A percentile compares a stretch with the other conserved stretches of the same genome.
These are phyloP conservation scores for Salvia splendens DNA, from an alignment of 257 asterid species.

Conservation along the genomic window DNA sequence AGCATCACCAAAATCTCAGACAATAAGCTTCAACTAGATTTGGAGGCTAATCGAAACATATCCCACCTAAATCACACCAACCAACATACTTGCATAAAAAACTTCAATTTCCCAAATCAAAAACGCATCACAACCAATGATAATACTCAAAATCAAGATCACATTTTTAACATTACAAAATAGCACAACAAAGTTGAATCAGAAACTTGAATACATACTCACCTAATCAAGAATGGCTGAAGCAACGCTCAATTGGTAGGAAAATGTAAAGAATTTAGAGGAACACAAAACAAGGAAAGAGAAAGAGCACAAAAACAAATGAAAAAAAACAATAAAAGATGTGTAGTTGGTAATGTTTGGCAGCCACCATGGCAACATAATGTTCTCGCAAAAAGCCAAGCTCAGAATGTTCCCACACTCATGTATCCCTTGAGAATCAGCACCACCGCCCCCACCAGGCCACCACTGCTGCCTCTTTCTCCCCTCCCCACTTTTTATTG, in stretches of 20 bases:
- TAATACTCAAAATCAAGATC: neutral
- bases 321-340: constrained; percentile 42
- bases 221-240: constrained; percentile 36
- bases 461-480: constrained; percentile 36
- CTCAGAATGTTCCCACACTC: constrained; percentile 59
- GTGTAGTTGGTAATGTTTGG: constrained; percentile 67
- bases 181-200: neutral
- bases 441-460: constrained; percentile 68
- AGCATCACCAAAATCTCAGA: constrained; percentile 48
- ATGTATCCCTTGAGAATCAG: constrained; percentile 55
- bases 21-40: constrained; percentile 51
- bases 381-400: constrained; percentile 72
- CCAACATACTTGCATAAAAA: constrained; percentile 44
- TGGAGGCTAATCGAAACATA: constrained; percentile 42
- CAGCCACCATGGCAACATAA: constrained; percentile 75
- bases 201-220: constrained; percentile 16
- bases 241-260: constrained; percentile 8
- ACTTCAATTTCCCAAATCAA: constrained; percentile 24
- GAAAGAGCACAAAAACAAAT: constrained; percentile 39
- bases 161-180: neutral
- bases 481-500: constrained; percentile 22
- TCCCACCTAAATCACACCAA: constrained; percentile 37
- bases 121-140: constrained; percentile 40
- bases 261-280: constrained; percentile 10
- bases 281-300: constrained; percentile 41